These are phyloP conservation scores for Lantana camara DNA, from an alignment of 257 asterid genomes.

Conservation along the genomic window DNA sequence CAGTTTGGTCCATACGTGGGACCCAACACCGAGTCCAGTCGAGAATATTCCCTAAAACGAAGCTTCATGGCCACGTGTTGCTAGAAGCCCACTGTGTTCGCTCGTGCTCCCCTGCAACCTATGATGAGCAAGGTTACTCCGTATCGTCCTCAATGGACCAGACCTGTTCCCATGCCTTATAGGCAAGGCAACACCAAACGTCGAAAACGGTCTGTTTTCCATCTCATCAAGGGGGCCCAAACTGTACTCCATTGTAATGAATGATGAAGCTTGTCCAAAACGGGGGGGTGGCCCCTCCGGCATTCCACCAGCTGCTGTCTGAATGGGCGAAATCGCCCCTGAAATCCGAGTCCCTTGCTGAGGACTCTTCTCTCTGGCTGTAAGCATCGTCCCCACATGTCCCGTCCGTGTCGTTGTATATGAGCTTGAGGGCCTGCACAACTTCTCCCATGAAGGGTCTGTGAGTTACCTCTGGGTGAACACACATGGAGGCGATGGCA, in stretches of 20 bases:
- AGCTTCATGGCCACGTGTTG: constrained; percentile 55
- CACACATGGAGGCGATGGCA: constrained; percentile 94
- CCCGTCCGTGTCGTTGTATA: constrained; percentile 76
- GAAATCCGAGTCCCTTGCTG: constrained; percentile 78
- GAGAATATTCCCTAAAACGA: too few species aligned
- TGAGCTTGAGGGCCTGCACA: constrained; percentile 95
- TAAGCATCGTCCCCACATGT: constrained; percentile 76
- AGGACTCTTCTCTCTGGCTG: constrained; percentile 78
- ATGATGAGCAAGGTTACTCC: constrained; percentile 68
- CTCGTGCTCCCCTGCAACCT: constrained; percentile 80
- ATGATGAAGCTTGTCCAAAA: constrained; percentile 71
- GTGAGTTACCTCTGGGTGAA: constrained; percentile 90
- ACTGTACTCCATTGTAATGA: constrained; percentile 94
- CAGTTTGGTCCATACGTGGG: too few species aligned
- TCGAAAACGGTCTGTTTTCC: constrained; percentile 65
- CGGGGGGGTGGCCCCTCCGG: too few species aligned
- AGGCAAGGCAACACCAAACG: constrained; percentile 49
- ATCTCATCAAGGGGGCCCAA: constrained; percentile 81
- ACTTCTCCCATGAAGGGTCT: constrained; percentile 99
- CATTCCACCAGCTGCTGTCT: constrained; percentile 99
- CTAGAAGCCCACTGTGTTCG: constrained; percentile 63
- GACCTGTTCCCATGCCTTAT: constrained; percentile 73
- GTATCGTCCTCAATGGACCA: constrained; percentile 72
- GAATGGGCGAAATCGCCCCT: constrained; percentile 70
- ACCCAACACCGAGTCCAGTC: too few species aligned